Percentiles rank a stretch among this genome's conserved stretches.
Evolutionary conservation across 768 basidiomycete genomes (phyloP).

Genomic region (Tulasnella sp.): DNA sequence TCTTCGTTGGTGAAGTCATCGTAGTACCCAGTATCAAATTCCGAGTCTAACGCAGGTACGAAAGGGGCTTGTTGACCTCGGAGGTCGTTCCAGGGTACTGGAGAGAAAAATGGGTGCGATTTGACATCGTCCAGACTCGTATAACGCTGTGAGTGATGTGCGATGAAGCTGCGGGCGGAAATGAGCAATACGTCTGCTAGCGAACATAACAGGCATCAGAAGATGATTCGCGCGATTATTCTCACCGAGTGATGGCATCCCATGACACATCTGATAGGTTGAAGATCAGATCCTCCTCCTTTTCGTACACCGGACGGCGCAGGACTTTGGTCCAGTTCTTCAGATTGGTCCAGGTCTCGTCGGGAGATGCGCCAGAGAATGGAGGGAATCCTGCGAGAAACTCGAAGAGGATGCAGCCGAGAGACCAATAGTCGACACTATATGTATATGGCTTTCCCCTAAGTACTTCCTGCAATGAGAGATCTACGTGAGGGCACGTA

Average conservation of each 20-base stretch:
- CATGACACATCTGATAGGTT: slow-evolving; percentile 89
- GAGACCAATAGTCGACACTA: slow-evolving; percentile 96
- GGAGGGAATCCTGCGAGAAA: slow-evolving; percentile 96
- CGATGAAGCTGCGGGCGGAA: slow-evolving; percentile 59
- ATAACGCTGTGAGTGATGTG: slow-evolving; percentile 73
- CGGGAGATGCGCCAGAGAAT: slow-evolving; percentile 88
- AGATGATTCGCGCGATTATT: neutral
- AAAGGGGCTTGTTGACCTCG: slow-evolving; percentile 75
- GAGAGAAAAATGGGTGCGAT: slow-evolving; percentile 72
- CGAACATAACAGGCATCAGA: neutral
- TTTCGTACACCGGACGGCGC: slow-evolving; percentile 88
- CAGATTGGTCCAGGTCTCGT: slow-evolving; percentile 98
- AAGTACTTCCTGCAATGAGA: slow-evolving; percentile 60
- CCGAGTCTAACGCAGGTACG: slow-evolving; percentile 87
- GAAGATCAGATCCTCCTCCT: slow-evolving; percentile 92
- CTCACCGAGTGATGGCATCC: slow-evolving; percentile 80
- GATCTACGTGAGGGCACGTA: neutral
- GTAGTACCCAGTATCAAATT: slow-evolving; percentile 91
- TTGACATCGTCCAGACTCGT: slow-evolving; percentile 62
- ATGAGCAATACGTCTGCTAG: no score
- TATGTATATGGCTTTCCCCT: slow-evolving; percentile 91
- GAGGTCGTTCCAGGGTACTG: slow-evolving; percentile 66
- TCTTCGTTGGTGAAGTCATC: slow-evolving; percentile 80
- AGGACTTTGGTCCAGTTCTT: slow-evolving; percentile 96
- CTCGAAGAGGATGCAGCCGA: slow-evolving; percentile 97